Evolutionary conservation across 345 rosid genomes (phyloP).

Genomic region (Excoecaria cochinchinensis): DNA sequence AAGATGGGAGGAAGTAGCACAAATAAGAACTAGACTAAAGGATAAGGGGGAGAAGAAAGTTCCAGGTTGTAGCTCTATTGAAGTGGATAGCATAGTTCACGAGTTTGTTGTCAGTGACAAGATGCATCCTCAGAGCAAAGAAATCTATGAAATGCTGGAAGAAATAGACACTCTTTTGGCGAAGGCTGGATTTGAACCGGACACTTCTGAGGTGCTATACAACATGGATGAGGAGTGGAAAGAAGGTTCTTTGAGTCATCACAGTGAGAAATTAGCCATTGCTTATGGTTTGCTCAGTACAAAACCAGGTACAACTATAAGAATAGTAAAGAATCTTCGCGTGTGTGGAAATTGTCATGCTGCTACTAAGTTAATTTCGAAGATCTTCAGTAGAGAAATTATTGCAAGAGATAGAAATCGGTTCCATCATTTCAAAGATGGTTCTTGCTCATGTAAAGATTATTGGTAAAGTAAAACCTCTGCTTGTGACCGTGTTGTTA

Average conservation of each 20-base stretch:
- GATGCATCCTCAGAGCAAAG: slow-evolving; percentile 52
- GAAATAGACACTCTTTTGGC: slow-evolving; percentile 56
- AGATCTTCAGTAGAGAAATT: slow-evolving; percentile 72
- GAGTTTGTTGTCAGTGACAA: slow-evolving; percentile 78
- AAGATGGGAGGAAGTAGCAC: slow-evolving; percentile 70
- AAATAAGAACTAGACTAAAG: slow-evolving; percentile 47
- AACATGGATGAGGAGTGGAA: slow-evolving; percentile 80
- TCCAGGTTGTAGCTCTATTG: slow-evolving; percentile 78
- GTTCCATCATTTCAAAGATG: slow-evolving; percentile 75
- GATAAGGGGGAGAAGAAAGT: slow-evolving; percentile 66
- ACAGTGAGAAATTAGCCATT: slow-evolving; percentile 76
- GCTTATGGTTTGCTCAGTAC: slow-evolving; percentile 81
- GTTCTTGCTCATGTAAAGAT: slow-evolving; percentile 75
- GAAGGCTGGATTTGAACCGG: slow-evolving; percentile 57
- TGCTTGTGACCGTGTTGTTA: neutral
- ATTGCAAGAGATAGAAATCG: slow-evolving; percentile 76
- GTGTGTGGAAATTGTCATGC: slow-evolving; percentile 74
- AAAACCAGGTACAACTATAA: slow-evolving; percentile 66
- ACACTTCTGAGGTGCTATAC: slow-evolving; percentile 65
- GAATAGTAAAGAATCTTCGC: slow-evolving; percentile 78
- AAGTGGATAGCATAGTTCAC: slow-evolving; percentile 61
- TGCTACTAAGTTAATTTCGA: slow-evolving; percentile 67
- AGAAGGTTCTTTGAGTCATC: slow-evolving; percentile 66
- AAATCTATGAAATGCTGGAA: slow-evolving; percentile 61
- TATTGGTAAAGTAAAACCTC: slow-evolving; percentile 44